These are phyloP conservation scores for Nepenthes gracilis DNA, from an alignment of 148 eudicot species.

Conservation along the genomic window DNA sequence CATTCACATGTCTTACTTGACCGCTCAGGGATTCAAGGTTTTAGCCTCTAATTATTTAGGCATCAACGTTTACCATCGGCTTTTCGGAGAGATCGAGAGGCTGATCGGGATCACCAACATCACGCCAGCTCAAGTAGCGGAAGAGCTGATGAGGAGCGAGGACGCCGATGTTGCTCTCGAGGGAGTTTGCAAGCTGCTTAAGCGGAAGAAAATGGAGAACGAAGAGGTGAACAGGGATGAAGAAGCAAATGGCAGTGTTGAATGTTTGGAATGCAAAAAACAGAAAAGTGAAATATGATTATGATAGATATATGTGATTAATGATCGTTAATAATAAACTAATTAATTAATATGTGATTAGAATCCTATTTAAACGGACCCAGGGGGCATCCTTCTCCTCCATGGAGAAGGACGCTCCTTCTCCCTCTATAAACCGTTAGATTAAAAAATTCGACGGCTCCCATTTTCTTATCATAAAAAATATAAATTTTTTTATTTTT, in stretches of 20 bases:
- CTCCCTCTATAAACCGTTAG: too few relatives aligned
- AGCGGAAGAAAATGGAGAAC: slow-evolving; percentile 12
- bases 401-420: too few relatives aligned
- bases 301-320: too few relatives aligned
- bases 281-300: neutral
- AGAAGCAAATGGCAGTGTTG: neutral
- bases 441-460: too few relatives aligned
- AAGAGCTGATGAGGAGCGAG: slow-evolving; percentile 39
- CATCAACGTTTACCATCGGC: neutral
- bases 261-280: neutral
- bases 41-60: slow-evolving; percentile 10
- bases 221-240: neutral
- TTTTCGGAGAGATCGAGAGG: neutral
- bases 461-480: too few relatives aligned
- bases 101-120: neutral
- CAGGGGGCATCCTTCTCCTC: too few relatives aligned
- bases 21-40: slow-evolving; percentile 5
- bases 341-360: too few relatives aligned
- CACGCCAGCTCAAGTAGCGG: slow-evolving; percentile 47
- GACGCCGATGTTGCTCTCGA: slow-evolving; percentile 27
- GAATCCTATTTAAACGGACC: too few relatives aligned
- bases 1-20: slow-evolving; percentile 12
- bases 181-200: slow-evolving; percentile 26
- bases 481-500: too few relatives aligned
- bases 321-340: too few relatives aligned